Evolutionary conservation across 2,329 filamentous ascomycete species (phyloP).

Genomic region (Corynespora cassiicola): DNA sequence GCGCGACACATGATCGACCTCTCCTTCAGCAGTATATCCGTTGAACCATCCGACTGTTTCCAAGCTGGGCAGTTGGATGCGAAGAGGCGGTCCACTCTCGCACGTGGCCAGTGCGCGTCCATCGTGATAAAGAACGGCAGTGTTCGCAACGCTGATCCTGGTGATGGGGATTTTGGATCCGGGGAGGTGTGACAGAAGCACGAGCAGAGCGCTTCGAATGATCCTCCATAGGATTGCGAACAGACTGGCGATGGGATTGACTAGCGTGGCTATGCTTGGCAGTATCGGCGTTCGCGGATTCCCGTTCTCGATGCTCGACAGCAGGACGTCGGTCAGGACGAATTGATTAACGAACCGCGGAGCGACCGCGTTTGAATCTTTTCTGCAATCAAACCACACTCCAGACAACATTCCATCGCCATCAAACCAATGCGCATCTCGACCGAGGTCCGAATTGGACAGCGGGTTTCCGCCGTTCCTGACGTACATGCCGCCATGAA

Average conservation of each 20-base stretch:
- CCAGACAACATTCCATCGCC: slow-evolving; percentile 78
- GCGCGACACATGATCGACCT: too few species aligned
- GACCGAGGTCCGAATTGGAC: slow-evolving; percentile 64
- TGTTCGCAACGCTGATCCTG: slow-evolving; percentile 75
- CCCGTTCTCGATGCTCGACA: slow-evolving; percentile 58
- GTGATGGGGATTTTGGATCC: slow-evolving; percentile 65
- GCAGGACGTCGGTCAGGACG: slow-evolving; percentile 70
- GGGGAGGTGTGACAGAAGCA: slow-evolving; percentile 64
- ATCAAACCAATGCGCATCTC: slow-evolving; percentile 76
- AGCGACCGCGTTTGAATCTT: slow-evolving; percentile 38
- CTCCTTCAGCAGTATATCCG: slow-evolving; percentile 61
- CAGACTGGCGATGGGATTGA: slow-evolving; percentile 64
- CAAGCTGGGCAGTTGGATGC: slow-evolving; percentile 67
- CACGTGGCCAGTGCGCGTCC: slow-evolving; percentile 73
- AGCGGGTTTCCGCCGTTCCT: slow-evolving; percentile 75
- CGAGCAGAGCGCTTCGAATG: slow-evolving; percentile 63
- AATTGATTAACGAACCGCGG: slow-evolving; percentile 75
- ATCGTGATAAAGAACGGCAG: slow-evolving; percentile 70
- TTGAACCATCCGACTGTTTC: slow-evolving; percentile 76
- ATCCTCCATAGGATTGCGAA: slow-evolving; percentile 59
- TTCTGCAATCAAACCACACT: slow-evolving; percentile 66
- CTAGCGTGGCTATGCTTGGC: slow-evolving; percentile 71
- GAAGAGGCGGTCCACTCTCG: slow-evolving; percentile 73
- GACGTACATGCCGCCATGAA: slow-evolving; percentile 73
- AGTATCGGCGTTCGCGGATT: slow-evolving; percentile 64